Evolutionary conservation across 2,329 filamentous ascomycete genomes (phyloP).

Genomic region (Didymellaceae sp.): DNA sequence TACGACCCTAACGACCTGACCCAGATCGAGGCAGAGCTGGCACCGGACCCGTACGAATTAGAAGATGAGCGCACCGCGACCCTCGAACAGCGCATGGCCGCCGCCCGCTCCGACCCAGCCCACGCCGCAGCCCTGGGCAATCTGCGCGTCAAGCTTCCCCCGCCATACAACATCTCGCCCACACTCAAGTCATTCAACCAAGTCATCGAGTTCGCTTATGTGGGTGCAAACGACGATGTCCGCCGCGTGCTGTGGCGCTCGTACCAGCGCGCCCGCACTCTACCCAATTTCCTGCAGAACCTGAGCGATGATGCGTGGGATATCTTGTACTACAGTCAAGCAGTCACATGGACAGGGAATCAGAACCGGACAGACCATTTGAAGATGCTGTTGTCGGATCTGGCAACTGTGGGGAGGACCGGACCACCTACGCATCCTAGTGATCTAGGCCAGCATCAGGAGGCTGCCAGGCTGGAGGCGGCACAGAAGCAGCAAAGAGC

Average conservation of each 20-base stretch:
- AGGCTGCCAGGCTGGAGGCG: conserved; percentile 7
- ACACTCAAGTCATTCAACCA: conserved; percentile 44
- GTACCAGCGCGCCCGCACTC: conserved; percentile 40
- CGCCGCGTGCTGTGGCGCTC: conserved; percentile 46
- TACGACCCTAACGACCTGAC: conserved; percentile 20
- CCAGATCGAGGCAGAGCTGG: conserved; percentile 27
- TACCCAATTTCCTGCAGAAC: conserved; percentile 43
- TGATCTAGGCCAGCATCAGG: conserved; percentile 16
- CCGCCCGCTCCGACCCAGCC: conserved; percentile 36
- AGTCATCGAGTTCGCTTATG: conserved; percentile 43
- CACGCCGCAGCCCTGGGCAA: conserved; percentile 37
- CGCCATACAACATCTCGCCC: conserved; percentile 43
- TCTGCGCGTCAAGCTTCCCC: conserved; percentile 37
- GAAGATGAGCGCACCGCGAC: conserved; percentile 31
- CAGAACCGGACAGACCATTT: conserved; percentile 43
- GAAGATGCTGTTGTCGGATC: conserved; percentile 34
- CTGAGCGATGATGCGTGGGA: conserved; percentile 48
- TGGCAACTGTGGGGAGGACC: conserved; percentile 39
- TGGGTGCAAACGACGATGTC: conserved; percentile 46
- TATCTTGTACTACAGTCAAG: conserved; percentile 48
- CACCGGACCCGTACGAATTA: conserved; percentile 40
- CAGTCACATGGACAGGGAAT: conserved; percentile 45
- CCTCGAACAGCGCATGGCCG: conserved; percentile 33
- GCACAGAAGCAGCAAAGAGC: conserved; percentile 4
- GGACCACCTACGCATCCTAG: conserved; percentile 46